Percentiles rank a stretch among this genome's conserved stretches.
phyloP scores from a whole-genome alignment of 2,329 filamentous ascomycete genomes.

The Curvularia hawaiiensis region DNA sequence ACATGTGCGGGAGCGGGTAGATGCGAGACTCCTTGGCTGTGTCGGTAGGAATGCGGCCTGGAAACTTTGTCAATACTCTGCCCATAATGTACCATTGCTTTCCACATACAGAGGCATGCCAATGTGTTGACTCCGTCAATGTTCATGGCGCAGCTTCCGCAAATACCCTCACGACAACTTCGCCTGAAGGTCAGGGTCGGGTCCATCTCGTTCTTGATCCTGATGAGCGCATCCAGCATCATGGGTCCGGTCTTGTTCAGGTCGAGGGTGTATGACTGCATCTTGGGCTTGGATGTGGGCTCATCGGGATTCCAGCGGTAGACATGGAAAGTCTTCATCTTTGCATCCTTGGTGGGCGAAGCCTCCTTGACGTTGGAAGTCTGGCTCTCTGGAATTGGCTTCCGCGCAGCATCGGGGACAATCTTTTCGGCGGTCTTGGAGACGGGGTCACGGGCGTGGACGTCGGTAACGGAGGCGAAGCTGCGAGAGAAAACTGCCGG shows the following conservation, averaged over 20 bases:
- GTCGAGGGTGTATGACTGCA: slow-evolving; percentile 95
- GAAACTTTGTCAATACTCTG: slow-evolving; percentile 17
- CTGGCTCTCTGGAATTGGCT: slow-evolving; percentile 55
- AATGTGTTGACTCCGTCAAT: slow-evolving; percentile 98
- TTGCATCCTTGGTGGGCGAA: slow-evolving; percentile 60
- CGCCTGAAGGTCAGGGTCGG: slow-evolving; percentile 94
- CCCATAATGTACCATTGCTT: background rate
- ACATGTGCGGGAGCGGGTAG: slow-evolving; percentile 97
- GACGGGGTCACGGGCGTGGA: slow-evolving; percentile 40
- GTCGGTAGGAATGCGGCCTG: slow-evolving; percentile 92
- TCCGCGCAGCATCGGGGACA: slow-evolving; percentile 31
- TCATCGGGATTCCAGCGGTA: slow-evolving; percentile 98
- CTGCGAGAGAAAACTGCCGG: slow-evolving; percentile 45
- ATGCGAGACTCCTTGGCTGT: slow-evolving; percentile 83
- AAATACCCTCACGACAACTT: slow-evolving; percentile 97
- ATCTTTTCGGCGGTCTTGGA: slow-evolving; percentile 40
- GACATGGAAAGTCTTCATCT: slow-evolving; percentile 94
- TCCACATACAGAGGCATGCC: slow-evolving; percentile 87
- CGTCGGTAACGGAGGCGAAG: slow-evolving; percentile 47
- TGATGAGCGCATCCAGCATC: slow-evolving; percentile 94
- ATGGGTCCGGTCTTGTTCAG: slow-evolving; percentile 99
- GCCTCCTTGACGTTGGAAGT: slow-evolving; percentile 67
- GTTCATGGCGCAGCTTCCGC: slow-evolving; percentile 99
- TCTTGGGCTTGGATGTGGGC: slow-evolving; percentile 88
- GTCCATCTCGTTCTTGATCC: slow-evolving; percentile 99